Percentiles rank a stretch among this genome's conserved stretches.
Conservation (phyloP, 1,284 basidiomycete genomes). For the Takashimella tepidaria region DNA sequence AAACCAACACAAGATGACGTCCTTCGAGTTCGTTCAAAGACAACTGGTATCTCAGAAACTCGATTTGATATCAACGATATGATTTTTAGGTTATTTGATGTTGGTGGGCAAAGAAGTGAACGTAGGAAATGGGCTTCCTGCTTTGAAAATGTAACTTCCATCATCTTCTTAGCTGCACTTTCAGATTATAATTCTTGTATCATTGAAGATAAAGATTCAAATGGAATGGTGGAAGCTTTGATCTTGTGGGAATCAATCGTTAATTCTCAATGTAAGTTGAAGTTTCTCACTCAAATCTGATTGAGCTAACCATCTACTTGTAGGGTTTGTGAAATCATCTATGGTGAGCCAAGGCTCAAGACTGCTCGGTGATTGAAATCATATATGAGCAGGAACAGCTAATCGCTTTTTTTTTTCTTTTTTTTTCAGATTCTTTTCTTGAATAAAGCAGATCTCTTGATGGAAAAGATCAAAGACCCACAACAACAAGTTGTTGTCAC, state of each 20-base stretch:
- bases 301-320: neutral
- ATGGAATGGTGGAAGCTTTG: constrained; percentile 98
- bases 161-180: constrained; percentile 87
- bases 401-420: no score
- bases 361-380: constrained; percentile 4
- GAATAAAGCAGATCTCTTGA: constrained; percentile 86
- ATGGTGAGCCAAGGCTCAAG: no score
- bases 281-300: neutral
- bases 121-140: constrained; percentile 79
- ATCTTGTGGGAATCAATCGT: constrained; percentile 93
- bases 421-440: constrained; percentile 91
- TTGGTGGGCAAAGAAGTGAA: constrained; percentile 90
- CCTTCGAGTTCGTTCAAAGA: constrained; percentile 75
- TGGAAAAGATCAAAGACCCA: constrained; percentile 62
- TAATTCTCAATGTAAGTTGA: constrained; percentile 57
- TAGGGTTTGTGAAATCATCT: constrained; percentile 80
- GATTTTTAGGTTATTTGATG: constrained; percentile 71
- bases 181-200: constrained; percentile 95
- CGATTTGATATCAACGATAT: constrained; percentile 57
- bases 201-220: constrained; percentile 90
- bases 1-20: constrained; percentile 74
- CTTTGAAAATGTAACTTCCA: constrained; percentile 92
- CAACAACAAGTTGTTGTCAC: constrained; percentile 76
- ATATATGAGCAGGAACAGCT: no score
- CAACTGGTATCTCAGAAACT: constrained; percentile 81